Conservation (phyloP, 2,329 filamentous ascomycete genomes). For the Trichocomaceae sp. region DNA sequence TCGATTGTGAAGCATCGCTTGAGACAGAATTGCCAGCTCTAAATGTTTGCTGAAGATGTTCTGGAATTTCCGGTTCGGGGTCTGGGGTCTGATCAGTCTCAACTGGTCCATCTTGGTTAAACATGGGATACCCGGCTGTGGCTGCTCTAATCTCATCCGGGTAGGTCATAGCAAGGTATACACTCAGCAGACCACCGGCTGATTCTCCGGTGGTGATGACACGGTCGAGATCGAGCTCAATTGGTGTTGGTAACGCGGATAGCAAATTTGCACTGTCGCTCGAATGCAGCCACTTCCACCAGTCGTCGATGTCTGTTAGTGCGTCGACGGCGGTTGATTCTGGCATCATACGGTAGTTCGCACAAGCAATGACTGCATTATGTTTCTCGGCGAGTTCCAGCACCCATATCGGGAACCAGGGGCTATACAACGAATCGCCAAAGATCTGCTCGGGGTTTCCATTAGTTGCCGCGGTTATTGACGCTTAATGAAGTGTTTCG, state of each 20-base stretch:
- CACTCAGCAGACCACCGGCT: conserved; percentile 26
- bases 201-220: conserved; percentile 25
- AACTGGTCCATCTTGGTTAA: conserved; percentile 20
- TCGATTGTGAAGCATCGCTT: conserved; percentile 9
- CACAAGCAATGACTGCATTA: conserved; percentile 38
- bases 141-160: conserved; percentile 24
- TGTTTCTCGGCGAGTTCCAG: conserved; percentile 32
- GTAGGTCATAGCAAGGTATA: conserved; percentile 22
- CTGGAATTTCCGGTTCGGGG: neutral
- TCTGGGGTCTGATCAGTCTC: conserved; percentile 15
- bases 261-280: conserved; percentile 14
- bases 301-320: conserved; percentile 40
- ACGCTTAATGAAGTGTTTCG: neutral
- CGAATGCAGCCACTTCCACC: conserved; percentile 40
- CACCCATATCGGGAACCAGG: conserved; percentile 25
- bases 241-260: conserved; percentile 11
- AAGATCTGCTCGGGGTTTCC: neutral
- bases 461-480: neutral
- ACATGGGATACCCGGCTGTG: conserved; percentile 27
- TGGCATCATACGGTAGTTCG: conserved; percentile 45
- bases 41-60: neutral
- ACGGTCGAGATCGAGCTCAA: conserved; percentile 20
- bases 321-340: conserved; percentile 42
- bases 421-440: conserved; percentile 12
- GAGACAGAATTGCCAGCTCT: conserved; percentile 14